Conservation (phyloP, 2,329 filamentous ascomycete genomes). For the Didymella lethalis region DNA sequence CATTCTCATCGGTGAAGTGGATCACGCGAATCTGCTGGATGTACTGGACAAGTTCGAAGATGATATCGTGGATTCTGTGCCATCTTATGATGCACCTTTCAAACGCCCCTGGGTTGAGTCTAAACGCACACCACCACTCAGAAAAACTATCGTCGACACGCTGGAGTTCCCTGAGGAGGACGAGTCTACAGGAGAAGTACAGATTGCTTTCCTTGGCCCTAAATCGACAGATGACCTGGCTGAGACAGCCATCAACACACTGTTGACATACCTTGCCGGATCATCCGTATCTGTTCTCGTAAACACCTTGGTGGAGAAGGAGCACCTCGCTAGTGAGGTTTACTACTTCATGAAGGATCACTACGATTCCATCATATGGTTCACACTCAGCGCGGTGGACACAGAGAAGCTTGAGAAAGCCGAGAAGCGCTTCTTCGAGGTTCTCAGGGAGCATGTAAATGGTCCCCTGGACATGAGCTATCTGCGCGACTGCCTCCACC, state of each 20-base stretch:
- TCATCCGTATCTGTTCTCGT: conserved; percentile 93
- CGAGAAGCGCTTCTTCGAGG: conserved; percentile 82
- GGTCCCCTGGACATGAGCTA: conserved; percentile 90
- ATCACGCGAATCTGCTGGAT: conserved; percentile 79
- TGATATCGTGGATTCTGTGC: conserved; percentile 83
- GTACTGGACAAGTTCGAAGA: conserved; percentile 90
- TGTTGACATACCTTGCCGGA: conserved; percentile 87
- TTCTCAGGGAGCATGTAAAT: conserved; percentile 80
- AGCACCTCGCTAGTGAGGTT: conserved; percentile 88
- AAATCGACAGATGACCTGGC: conserved; percentile 71
- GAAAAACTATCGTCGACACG: conserved; percentile 75
- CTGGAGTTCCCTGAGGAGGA: conserved; percentile 97
- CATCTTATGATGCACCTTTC: conserved; percentile 76
- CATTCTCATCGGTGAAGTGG: conserved; percentile 88
- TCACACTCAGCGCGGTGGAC: conserved; percentile 85
- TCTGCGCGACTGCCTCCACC: conserved; percentile 83
- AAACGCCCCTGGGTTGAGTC: conserved; percentile 92
- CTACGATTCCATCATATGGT: conserved; percentile 83
- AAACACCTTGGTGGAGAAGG: conserved; percentile 90
- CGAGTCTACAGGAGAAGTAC: conserved; percentile 87
- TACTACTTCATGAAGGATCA: conserved; percentile 80
- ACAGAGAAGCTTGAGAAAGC: conserved; percentile 85
- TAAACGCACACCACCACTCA: conserved; percentile 74
- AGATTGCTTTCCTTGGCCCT: conserved; percentile 87
- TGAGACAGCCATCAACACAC: conserved; percentile 76